Base-by-base conservation (phyloP, 352 stramenopile genomes). In the Phytophthora tentaculata region DNA sequence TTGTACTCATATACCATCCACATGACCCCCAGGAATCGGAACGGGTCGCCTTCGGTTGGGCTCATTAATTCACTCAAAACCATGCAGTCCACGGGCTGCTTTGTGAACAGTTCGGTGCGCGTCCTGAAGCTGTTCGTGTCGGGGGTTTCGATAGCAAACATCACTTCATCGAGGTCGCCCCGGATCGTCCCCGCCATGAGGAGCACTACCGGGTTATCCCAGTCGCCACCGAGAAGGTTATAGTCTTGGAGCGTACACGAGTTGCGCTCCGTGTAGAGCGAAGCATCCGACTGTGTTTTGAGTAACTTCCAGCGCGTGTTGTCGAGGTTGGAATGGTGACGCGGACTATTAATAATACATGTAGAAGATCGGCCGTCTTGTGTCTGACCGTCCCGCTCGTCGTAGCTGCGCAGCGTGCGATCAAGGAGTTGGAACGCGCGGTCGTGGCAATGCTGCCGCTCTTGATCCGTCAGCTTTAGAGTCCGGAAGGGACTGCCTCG, bases 21-120 rank as follows among this genome's bases (percentile, higher is more conserved):
- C 19, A 59, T 63, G 23, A 84, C 43, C 4, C 54, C 61, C 2
- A 84, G 60, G 29, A 67, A 79, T 1, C 61, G 73, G 37, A 84
- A 82, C 6, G 74, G 74, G 16, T 80, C 69, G 17, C 43, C 39
- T 6, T 66, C 59, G 3, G 53, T 74, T 26, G 73, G 68, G 2
- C 55, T 54, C 37, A 63, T 29, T 3, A 84, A 52, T 39, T 64
- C 41, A 9, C 60, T 41, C 44, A 84, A 58, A 43, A 80, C 57
- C 0, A 57, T 59, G 6, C 65, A 61, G 22, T 60, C 20, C 51
- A 74, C 47, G 1, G 48, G 54, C 12, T 70, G 66, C 9, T 61
- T 64, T 16, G 17, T 61, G 37, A 59, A 63, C 16, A 58, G 20
- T 24, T 74, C 61, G 0, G 32, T 61, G 5, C 67, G 81, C 5